Evolutionary conservation across 305 asterid genomes (phyloP).

Genomic region (Fraxinus nigra): DNA sequence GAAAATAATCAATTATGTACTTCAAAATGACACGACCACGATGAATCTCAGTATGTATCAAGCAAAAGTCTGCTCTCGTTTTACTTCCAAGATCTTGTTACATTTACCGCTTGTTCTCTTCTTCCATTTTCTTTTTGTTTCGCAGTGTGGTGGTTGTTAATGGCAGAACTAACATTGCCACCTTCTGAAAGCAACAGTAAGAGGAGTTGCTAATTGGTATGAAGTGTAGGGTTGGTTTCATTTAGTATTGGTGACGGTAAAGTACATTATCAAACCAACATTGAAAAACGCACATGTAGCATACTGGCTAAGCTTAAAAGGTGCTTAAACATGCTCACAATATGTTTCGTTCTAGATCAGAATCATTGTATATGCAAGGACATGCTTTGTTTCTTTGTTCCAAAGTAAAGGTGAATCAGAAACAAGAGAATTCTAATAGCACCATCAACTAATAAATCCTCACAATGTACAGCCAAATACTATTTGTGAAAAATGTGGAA

Average conservation of each 20-base stretch:
- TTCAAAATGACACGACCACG: conserved; percentile 15
- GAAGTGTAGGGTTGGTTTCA: neutral
- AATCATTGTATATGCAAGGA: neutral
- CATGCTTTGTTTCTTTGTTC: neutral
- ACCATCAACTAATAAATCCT: conserved; percentile 9
- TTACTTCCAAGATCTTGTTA: neutral
- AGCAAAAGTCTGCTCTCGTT: neutral
- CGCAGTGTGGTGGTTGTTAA: neutral
- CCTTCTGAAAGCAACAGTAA: neutral
- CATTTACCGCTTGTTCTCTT: neutral
- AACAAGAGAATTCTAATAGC: neutral
- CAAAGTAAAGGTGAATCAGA: neutral
- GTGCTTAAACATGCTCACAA: neutral
- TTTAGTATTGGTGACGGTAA: neutral
- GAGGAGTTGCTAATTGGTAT: neutral
- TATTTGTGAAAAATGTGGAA: conserved; percentile 11
- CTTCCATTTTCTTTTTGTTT: neutral
- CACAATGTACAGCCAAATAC: neutral
- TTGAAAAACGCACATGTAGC: neutral
- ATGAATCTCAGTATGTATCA: neutral
- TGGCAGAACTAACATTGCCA: neutral
- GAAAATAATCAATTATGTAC: neutral
- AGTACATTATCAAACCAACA: neutral
- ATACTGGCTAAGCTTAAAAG: neutral
- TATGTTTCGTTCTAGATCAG: neutral